Conservation (phyloP, 2,329 filamentous ascomycete genomes). For the Neonectria sp. region DNA sequence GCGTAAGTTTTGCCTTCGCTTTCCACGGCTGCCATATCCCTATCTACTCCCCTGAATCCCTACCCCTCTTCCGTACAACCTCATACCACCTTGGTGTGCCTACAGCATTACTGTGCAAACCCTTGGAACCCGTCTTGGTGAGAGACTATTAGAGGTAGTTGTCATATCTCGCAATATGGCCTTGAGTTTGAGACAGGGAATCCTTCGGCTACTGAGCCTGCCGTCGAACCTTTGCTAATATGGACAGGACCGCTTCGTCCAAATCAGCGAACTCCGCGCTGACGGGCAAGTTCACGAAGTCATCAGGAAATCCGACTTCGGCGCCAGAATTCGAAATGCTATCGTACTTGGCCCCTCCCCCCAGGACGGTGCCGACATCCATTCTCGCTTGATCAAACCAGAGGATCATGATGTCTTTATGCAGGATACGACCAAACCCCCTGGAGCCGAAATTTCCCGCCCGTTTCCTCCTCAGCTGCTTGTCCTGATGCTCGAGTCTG, state of each 20-base stretch:
- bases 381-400: slow-evolving; percentile 51
- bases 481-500: slow-evolving; percentile 81
- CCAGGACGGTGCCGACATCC: slow-evolving; percentile 44
- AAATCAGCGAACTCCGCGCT: slow-evolving; percentile 81
- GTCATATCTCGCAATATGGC: not conserved
- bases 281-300: slow-evolving; percentile 82
- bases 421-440: slow-evolving; percentile 46
- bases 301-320: slow-evolving; percentile 85
- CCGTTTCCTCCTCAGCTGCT: slow-evolving; percentile 83
- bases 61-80: not conserved
- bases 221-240: slow-evolving; percentile 29
- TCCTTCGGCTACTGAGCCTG: not conserved
- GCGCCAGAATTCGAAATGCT: slow-evolving; percentile 83
- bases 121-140: not conserved
- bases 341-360: slow-evolving; percentile 75
- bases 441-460: slow-evolving; percentile 20
- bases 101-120: not conserved
- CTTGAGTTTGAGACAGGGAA: not conserved
- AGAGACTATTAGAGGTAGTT: not conserved
- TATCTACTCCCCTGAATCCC: not conserved
- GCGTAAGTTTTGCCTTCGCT: slow-evolving; percentile 67
- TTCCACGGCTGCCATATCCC: not conserved
- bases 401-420: slow-evolving; percentile 59
- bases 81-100: not conserved
- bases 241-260: slow-evolving; percentile 79